These are phyloP conservation scores for Phytophthora citricola DNA, from an alignment of 352 stramenopile genomes.

Conservation along the genomic window DNA sequence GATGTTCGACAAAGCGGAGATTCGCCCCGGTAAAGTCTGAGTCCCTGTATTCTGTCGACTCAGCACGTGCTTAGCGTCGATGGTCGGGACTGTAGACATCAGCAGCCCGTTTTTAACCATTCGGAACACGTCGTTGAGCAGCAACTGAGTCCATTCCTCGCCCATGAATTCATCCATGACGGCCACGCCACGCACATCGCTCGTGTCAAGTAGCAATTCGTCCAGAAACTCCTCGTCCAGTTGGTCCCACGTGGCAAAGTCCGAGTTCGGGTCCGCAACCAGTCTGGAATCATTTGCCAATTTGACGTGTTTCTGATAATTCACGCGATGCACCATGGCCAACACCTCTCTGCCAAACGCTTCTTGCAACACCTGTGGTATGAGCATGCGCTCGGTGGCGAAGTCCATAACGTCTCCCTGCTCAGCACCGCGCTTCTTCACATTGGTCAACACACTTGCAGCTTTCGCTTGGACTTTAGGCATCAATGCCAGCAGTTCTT, in stretches of 20 bases:
- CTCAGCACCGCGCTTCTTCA: slow-evolving; percentile 76
- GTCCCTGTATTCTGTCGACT: slow-evolving; percentile 16
- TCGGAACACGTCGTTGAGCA: slow-evolving; percentile 70
- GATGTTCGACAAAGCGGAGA: slow-evolving; percentile 69
- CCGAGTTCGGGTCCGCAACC: slow-evolving; percentile 61
- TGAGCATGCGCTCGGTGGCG: slow-evolving; percentile 65
- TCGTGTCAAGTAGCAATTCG: slow-evolving; percentile 28
- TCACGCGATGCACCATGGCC: slow-evolving; percentile 85
- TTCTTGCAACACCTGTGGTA: slow-evolving; percentile 85
- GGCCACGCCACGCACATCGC: slow-evolving; percentile 39
- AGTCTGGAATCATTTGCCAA: slow-evolving; percentile 70
- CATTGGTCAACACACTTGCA: slow-evolving; percentile 75
- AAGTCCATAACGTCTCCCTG: slow-evolving; percentile 84
- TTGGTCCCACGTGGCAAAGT: slow-evolving; percentile 73
- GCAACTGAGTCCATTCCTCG: slow-evolving; percentile 73
- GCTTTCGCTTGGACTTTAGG: slow-evolving; percentile 84
- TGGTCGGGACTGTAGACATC: slow-evolving; percentile 35
- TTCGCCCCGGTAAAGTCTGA: slow-evolving; percentile 24
- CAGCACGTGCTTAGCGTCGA: slow-evolving; percentile 30
- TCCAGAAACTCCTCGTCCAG: slow-evolving; percentile 60
- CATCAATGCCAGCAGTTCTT: slow-evolving; percentile 81
- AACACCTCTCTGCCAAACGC: slow-evolving; percentile 85
- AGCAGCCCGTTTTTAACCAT: slow-evolving; percentile 67
- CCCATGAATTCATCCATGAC: slow-evolving; percentile 83
- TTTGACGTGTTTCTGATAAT: slow-evolving; percentile 80